Evolutionary conservation across 768 basidiomycete species (phyloP), one percentile per base, ranked within the genome.

Genomic region (Kwoniella heveanensis): DNA sequence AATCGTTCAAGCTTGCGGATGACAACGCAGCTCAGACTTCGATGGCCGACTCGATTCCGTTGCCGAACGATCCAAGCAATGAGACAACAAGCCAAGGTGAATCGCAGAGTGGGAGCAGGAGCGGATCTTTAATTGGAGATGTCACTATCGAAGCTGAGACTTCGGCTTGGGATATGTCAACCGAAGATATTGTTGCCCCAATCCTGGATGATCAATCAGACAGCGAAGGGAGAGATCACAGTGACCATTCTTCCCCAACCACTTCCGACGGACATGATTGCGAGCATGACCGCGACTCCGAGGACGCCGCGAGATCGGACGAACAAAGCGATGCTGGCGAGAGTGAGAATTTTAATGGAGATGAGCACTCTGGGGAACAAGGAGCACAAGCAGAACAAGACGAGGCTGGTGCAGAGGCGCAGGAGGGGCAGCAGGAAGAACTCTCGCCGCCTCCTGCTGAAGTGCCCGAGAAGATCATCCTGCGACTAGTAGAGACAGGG

Each of bases 381-480:
- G 30, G 30, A 10, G 30, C 2, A 10, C 49, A 52, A 26, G 32
- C 21, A 17, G 37, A 46, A 2, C 15, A 36, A 5, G 52, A 54
- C 15, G 27, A 62, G 24, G 60, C 52, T 24, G 30, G 48, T 24
- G 53, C 44, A 5, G 54, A 46, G 36, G 13, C 15, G 15, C 13
- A 25, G 27, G 47, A 62, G 47, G 54, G 25, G 52, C 39, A 27
- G 21, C 29, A 37, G 25, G 47, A 59, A 24, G 36, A 57, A 2
- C 17, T 7, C 19, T 55, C 60, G 17, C 53, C 60, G 12, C 53
- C 47, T 26, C 60, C 60, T 37, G 39, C 52, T 22, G 53, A 62
- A 49, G 27, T 62, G 12, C 55, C 62, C 2, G 62, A 64, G 22
- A 50, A 50, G 25, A 64, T 64, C 49, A 39, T 64, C 9, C 62